Evolutionary conservation across 2,329 filamentous ascomycete species (phyloP).

Genomic region (Fusarium nisikadoi): DNA sequence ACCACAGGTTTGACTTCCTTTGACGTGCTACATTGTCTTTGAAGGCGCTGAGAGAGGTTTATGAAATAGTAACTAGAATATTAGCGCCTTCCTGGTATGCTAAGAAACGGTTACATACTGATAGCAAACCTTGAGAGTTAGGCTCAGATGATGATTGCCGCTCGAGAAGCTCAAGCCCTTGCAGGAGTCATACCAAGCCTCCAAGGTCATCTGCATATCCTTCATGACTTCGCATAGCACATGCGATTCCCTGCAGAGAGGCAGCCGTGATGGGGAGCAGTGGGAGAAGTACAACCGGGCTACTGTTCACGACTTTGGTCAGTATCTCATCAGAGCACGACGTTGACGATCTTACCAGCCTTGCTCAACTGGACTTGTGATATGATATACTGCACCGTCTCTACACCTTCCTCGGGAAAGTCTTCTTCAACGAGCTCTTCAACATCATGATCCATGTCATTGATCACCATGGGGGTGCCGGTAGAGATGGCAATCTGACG

Average conservation of each 20-base stretch:
- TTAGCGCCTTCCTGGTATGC: too few relatives aligned
- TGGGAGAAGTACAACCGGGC: not conserved
- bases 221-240: too few relatives aligned
- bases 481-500: constrained; percentile 5
- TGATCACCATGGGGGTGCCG: not conserved
- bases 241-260: not conserved
- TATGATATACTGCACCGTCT: not conserved
- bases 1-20: rapidly evolving
- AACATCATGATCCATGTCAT: not conserved
- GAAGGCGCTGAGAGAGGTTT: not conserved
- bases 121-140: not conserved
- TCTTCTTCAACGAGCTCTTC: not conserved
- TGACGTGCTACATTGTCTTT: rapidly evolving
- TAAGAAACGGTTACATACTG: not conserved
- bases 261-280: not conserved
- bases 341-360: not conserved
- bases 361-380: not conserved
- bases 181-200: not conserved
- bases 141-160: not conserved
- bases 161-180: not conserved
- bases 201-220: not conserved
- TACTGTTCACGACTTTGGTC: not conserved
- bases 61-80: not conserved
- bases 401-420: not conserved
- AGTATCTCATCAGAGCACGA: too few relatives aligned